Evolutionary conservation across 1,139 yeast genomes (phyloP).

Genomic region (Yamadazyma atlantica): DNA sequence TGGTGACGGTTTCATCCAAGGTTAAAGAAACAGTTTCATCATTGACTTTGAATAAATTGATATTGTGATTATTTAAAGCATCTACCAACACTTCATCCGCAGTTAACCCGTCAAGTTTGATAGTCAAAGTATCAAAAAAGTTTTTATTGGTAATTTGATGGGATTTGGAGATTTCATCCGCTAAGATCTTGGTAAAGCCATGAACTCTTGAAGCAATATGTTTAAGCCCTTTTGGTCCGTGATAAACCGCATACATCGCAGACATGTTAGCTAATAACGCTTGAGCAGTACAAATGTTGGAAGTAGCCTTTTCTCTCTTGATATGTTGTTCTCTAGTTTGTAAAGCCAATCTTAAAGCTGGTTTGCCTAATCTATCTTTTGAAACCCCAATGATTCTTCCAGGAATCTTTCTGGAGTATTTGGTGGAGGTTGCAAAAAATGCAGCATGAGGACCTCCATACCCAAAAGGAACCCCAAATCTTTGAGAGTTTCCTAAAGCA

Average conservation of each 20-base stretch:
- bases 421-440: constrained; percentile 80
- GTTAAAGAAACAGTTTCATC: constrained; percentile 67
- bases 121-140: constrained; percentile 89
- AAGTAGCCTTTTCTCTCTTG: constrained; percentile 95
- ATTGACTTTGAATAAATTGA: constrained; percentile 74
- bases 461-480: constrained; percentile 97
- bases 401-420: constrained; percentile 88
- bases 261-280: constrained; percentile 94
- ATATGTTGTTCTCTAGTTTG: constrained; percentile 99
- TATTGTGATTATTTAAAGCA: constrained; percentile 63
- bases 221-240: constrained; percentile 88
- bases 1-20: constrained; percentile 81
- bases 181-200: constrained; percentile 73
- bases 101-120: constrained; percentile 52
- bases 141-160: constrained; percentile 56
- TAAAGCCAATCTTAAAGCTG: constrained; percentile 86
- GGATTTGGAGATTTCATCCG: constrained; percentile 47
- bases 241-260: constrained; percentile 94
- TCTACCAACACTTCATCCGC: constrained; percentile 55
- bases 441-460: constrained; percentile 99
- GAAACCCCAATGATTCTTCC: constrained; percentile 94
- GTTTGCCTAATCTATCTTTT: constrained; percentile 86
- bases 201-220: constrained; percentile 77
- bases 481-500: constrained; percentile 88
- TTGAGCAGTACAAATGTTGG: constrained; percentile 97